phyloP scores from a whole-genome alignment of 2,329 filamentous ascomycete species.

The Clonostachys rosea region DNA sequence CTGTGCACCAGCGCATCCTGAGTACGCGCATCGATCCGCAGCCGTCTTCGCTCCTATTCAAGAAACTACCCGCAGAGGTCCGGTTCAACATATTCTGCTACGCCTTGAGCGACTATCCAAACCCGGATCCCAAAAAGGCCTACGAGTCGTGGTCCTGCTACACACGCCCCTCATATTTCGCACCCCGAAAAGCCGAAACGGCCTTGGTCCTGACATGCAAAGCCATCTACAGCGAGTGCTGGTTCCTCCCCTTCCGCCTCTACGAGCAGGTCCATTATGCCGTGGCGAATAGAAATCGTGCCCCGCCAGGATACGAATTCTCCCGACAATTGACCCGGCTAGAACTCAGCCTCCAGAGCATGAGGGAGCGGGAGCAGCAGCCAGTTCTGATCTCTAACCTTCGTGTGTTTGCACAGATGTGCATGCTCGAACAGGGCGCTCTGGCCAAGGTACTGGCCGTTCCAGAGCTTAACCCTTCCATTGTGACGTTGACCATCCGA shows the following conservation, averaged over 20 bases:
- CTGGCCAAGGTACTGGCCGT: slow-evolving; percentile 17
- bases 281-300: slow-evolving; percentile 18
- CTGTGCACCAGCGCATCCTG: not conserved
- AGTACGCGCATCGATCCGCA: not conserved
- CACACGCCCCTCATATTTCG: slow-evolving; percentile 31
- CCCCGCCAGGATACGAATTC: slow-evolving; percentile 15
- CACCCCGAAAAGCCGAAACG: slow-evolving; percentile 25
- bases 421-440: slow-evolving; percentile 20
- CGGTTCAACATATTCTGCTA: slow-evolving; percentile 39
- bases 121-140: slow-evolving; percentile 11
- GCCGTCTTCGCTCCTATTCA: slow-evolving; percentile 20
- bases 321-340: not conserved
- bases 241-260: slow-evolving; percentile 32
- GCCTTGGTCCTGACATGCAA: slow-evolving; percentile 35
- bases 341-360: not conserved
- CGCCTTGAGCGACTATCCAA: slow-evolving; percentile 29
- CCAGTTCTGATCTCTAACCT: slow-evolving; percentile 18
- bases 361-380: not conserved
- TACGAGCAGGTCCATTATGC: slow-evolving; percentile 31
- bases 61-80: slow-evolving; percentile 38
- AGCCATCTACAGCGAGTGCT: slow-evolving; percentile 31
- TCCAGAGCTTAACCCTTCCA: slow-evolving; percentile 21
- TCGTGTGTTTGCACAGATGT: slow-evolving; percentile 37
- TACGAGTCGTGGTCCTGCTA: slow-evolving; percentile 27
- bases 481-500: slow-evolving; percentile 37